Evolutionary conservation across 2,329 filamentous ascomycete genomes (phyloP).

Genomic region (Diplodia seriata): DNA sequence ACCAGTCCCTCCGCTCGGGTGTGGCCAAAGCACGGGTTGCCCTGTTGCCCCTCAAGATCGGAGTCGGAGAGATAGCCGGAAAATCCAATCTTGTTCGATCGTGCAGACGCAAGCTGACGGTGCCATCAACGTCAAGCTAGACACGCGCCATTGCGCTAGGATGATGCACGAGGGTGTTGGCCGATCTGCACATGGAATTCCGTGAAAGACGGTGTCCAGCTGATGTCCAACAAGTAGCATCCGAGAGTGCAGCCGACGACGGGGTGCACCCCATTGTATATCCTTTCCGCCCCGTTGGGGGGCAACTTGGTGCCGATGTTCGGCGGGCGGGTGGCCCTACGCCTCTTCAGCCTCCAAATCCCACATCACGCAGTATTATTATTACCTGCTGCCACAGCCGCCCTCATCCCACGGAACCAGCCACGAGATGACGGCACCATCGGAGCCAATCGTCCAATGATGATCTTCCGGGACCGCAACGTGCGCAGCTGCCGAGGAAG

Average conservation of each 20-base stretch:
- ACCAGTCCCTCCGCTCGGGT: not conserved
- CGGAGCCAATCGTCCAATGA: not conserved
- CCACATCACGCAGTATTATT: not conserved
- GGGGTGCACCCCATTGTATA: not conserved
- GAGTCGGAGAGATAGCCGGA: slow-evolving; percentile 18
- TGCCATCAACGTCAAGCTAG: not conserved
- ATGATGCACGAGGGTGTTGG: not conserved
- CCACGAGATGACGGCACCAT: not conserved
- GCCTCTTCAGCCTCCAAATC: not conserved
- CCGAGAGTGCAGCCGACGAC: not conserved
- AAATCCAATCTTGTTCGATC: slow-evolving; percentile 9
- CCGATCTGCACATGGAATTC: slow-evolving; percentile 2
- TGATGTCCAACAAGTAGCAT: not conserved
- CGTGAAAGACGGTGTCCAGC: not conserved
- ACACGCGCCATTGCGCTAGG: not conserved
- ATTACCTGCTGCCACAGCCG: not conserved
- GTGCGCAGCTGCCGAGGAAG: slow-evolving; percentile 11
- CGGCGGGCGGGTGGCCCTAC: slow-evolving; percentile 13
- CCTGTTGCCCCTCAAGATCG: not conserved
- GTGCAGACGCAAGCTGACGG: not conserved
- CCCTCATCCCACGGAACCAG: not conserved
- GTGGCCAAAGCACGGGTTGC: not conserved
- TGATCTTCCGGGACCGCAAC: not conserved
- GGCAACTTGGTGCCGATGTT: slow-evolving; percentile 8
- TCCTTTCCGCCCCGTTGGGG: not conserved